A percentile compares a stretch with the other conserved stretches of the same genome.
Conservation (phyloP, 129 eudicot species). For the Pulicaria dysenterica region DNA sequence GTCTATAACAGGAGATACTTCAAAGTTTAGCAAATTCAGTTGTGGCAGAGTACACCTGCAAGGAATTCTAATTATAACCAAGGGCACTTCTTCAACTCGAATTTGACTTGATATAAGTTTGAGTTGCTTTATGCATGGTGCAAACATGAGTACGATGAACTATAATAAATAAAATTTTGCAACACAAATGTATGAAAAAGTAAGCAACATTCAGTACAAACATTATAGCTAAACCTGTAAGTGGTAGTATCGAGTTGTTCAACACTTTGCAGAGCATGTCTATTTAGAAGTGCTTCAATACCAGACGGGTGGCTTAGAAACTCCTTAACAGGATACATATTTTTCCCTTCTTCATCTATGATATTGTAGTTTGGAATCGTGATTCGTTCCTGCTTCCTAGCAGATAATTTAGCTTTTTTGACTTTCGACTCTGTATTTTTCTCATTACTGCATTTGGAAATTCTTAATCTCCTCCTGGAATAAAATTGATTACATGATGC, state of each 20-base stretch:
- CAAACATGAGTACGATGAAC: background rate
- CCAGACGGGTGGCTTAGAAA: slow-evolving; percentile 86
- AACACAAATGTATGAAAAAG: background rate
- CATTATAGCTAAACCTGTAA: slow-evolving; percentile 55
- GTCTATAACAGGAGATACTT: slow-evolving; percentile 80
- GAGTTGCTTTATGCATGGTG: slow-evolving; percentile 3
- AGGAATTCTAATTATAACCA: slow-evolving; percentile 13
- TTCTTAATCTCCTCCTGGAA: slow-evolving; percentile 57
- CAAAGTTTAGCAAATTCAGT: slow-evolving; percentile 68
- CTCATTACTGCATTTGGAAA: slow-evolving; percentile 36
- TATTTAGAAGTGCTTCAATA: slow-evolving; percentile 68
- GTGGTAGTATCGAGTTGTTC: slow-evolving; percentile 65
- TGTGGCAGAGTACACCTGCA: slow-evolving; percentile 79
- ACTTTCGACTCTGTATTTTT: slow-evolving; percentile 44
- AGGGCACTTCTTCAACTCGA: background rate
- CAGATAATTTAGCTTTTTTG: slow-evolving; percentile 68
- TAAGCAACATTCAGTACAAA: slow-evolving; percentile 2
- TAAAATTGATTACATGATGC: slow-evolving; percentile 22
- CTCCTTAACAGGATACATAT: slow-evolving; percentile 50
- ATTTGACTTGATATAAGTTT: background rate
- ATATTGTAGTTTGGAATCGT: slow-evolving; percentile 51
- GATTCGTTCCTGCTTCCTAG: slow-evolving; percentile 70
- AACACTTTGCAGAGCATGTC: slow-evolving; percentile 59
- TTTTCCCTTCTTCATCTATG: slow-evolving; percentile 29
- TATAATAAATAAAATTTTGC: background rate